Percentiles rank a stretch among this genome's conserved stretches.
Evolutionary conservation across 768 basidiomycete species (phyloP).

Genomic region (Dioszegia crocea): DNA sequence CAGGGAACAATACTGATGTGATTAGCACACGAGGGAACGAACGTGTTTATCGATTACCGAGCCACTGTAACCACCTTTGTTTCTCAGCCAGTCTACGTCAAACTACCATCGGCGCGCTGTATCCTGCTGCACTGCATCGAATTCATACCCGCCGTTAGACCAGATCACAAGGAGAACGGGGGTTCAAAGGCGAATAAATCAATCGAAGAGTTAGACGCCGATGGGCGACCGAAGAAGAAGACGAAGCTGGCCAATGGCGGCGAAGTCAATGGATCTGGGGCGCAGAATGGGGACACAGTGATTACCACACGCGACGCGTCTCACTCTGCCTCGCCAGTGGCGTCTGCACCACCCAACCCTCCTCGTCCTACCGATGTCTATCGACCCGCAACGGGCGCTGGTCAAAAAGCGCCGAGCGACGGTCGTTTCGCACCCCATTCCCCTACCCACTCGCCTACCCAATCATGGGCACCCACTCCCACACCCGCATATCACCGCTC

Average conservation of each 20-base stretch:
- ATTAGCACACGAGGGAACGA: slow-evolving; percentile 26
- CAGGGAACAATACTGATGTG: background rate
- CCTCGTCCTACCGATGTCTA: background rate
- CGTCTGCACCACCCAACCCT: background rate
- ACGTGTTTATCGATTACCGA: slow-evolving; percentile 32
- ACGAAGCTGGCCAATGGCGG: background rate
- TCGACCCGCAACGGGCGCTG: background rate
- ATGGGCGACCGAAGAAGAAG: slow-evolving; percentile 3
- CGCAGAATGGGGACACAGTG: too few species aligned
- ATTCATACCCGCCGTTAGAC: slow-evolving; percentile 26
- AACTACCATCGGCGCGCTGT: slow-evolving; percentile 1
- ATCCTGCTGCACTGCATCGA: slow-evolving; percentile 22
- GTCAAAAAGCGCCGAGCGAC: background rate
- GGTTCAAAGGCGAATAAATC: background rate
- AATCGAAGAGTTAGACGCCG: background rate
- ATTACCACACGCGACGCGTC: too few species aligned
- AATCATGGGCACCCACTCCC: background rate
- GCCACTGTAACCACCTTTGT: slow-evolving; percentile 23
- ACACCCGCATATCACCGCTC: background rate
- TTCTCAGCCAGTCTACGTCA: slow-evolving; percentile 12
- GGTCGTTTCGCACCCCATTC: background rate
- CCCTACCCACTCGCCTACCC: background rate
- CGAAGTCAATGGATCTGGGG: background rate
- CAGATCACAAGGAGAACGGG: slow-evolving; percentile 1
- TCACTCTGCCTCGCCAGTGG: too few species aligned